Conservation (phyloP, 164 flowering plant genomes). For the Annona squamosa region DNA sequence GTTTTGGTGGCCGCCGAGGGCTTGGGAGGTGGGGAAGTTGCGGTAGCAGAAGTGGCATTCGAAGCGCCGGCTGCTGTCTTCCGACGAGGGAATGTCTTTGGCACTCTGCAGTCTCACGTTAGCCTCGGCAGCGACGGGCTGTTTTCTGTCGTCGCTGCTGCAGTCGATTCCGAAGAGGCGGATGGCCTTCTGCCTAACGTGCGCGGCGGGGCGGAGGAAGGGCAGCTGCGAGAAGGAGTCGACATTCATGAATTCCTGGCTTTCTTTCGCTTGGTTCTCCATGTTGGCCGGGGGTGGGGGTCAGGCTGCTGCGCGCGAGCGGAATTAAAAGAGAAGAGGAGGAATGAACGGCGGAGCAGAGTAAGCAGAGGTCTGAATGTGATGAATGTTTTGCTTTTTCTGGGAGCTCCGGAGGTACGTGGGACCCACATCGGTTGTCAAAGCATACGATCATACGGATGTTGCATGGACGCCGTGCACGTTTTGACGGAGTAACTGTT, state of each 20-base stretch:
- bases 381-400: constrained; percentile 9
- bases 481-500: too few relatives aligned
- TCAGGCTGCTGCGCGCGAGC: too few relatives aligned
- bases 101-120: constrained; percentile 14
- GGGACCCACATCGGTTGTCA: too few relatives aligned
- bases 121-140: constrained; percentile 24
- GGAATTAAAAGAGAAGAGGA: too few relatives aligned
- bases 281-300: too few relatives aligned
- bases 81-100: constrained; percentile 5
- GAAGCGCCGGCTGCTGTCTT: constrained; percentile 31
- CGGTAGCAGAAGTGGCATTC: constrained; percentile 91
- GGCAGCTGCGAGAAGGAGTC: constrained; percentile 93
- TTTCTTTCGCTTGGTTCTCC: constrained; percentile 20
- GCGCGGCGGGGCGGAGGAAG: constrained; percentile 67
- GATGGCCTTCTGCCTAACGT: constrained; percentile 48
- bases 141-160: constrained; percentile 4
- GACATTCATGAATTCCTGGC: constrained; percentile 89
- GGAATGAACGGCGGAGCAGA: too few relatives aligned
- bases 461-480: too few relatives aligned
- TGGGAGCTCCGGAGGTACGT: too few relatives aligned
- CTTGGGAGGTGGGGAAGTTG: constrained; percentile 92
- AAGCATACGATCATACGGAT: too few relatives aligned
- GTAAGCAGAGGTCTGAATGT: constrained; percentile 8
- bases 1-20: constrained; percentile 93
- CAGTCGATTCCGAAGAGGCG: constrained; percentile 87